These are phyloP conservation scores for Pythium phragmitis DNA, from an alignment of 352 stramenopile species.

Conservation along the genomic window DNA sequence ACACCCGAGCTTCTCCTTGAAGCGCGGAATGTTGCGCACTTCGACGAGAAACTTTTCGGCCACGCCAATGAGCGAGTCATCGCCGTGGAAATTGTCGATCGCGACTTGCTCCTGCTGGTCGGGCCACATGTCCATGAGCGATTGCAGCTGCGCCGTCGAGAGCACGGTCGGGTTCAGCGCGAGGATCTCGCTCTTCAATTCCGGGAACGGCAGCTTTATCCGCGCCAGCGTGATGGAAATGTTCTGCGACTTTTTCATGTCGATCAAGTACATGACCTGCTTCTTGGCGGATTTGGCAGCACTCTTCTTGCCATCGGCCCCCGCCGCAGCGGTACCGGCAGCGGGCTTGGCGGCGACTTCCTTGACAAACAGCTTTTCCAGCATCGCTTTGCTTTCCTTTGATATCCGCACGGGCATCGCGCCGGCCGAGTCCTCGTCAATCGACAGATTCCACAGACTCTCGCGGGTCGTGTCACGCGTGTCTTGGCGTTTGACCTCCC, in stretches of 20 bases:
- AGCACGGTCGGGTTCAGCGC: conserved; percentile 75
- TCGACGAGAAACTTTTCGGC: conserved; percentile 82
- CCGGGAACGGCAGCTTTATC: conserved; percentile 65
- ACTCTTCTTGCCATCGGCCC: conserved; percentile 25
- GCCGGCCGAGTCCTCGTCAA: conserved; percentile 40
- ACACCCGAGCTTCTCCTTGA: conserved; percentile 70
- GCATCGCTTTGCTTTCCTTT: conserved; percentile 59
- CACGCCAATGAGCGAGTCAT: conserved; percentile 55
- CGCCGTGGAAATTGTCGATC: conserved; percentile 65
- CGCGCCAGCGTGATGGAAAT: conserved; percentile 82
- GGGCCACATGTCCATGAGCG: conserved; percentile 85
- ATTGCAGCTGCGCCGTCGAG: conserved; percentile 73
- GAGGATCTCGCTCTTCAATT: conserved; percentile 75
- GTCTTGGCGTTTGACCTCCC: conserved; percentile 63
- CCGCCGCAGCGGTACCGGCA: neutral
- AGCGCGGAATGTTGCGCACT: conserved; percentile 62
- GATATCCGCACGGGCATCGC: conserved; percentile 53
- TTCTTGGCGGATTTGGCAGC: conserved; percentile 48
- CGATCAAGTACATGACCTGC: conserved; percentile 72
- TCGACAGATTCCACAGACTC: conserved; percentile 57
- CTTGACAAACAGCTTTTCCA: conserved; percentile 85
- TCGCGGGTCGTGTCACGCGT: conserved; percentile 41
- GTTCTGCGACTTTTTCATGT: conserved; percentile 90
- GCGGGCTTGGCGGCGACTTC: conserved; percentile 48
- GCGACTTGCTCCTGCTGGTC: conserved; percentile 71